Evolutionary conservation across 2,329 filamentous ascomycete species (phyloP), one percentile per base, ranked within the genome.

Genomic region (Torrubiella hemipterigena): DNA sequence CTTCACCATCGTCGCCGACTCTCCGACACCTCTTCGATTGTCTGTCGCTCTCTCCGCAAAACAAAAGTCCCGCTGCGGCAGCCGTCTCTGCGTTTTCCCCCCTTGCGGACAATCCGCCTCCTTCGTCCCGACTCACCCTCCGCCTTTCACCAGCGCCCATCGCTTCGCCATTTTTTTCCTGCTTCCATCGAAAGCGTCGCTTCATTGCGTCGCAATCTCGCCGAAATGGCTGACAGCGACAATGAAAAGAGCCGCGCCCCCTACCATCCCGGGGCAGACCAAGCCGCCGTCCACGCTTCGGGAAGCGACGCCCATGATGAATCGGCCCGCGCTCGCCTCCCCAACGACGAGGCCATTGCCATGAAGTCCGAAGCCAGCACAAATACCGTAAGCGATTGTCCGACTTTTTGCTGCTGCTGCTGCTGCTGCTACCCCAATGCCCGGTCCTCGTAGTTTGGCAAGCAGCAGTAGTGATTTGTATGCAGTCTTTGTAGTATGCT

Each of bases 311-410:
- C 25, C n/a, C n/a, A n/a, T n/a, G n/a, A n/a, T n/a, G n/a, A n/a
- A n/a, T n/a, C n/a, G n/a, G n/a, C n/a, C 27, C 15, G 27, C 13
- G 16, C 27, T 17, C 13, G 27, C 11, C 17, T 29, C 16, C 16
- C 17, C 27, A 19, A 27, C 22, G 30, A 36, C 23, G 34, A 36
- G 15, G 24, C 15, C 17, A 21, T 25, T n/a, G 12, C 17, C 15
- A 30, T 29, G 23, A 36, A 36, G 31, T 36, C 30, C 26, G 34
- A 36, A n/a, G 22, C 13, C 17, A 27, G 15, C 10, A 32, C 34
- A 3, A 33, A 20, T 27, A 26, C 23, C 21, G 34, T 36, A 36
- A 29, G 34, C 17, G 17, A 12, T 5, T 23, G 10, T 6, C 24
- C 16, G 15, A 20, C 22, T 27, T 24, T 18, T 26, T 17, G 8